These are phyloP conservation scores for Suillus spraguei DNA, from an alignment of 768 basidiomycete genomes.

Conservation along the genomic window DNA sequence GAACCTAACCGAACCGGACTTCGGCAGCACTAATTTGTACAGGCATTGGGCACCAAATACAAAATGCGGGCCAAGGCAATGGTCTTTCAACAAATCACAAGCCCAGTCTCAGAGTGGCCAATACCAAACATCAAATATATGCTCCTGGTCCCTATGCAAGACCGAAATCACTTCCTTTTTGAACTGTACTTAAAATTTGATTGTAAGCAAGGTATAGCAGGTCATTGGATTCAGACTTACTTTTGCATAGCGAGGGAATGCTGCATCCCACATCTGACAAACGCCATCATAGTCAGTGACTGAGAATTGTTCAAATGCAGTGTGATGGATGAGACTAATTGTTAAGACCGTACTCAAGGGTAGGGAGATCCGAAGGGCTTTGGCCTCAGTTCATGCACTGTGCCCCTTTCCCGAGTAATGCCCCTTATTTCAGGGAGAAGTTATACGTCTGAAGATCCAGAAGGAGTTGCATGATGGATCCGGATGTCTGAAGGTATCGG, in stretches of 20 bases:
- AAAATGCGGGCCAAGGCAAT: constrained; percentile 23
- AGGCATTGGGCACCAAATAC: constrained; percentile 34
- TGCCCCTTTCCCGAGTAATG: too few relatives aligned
- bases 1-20: too few relatives aligned
- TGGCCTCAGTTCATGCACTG: too few relatives aligned
- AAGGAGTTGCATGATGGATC: too few relatives aligned
- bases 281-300: not conserved
- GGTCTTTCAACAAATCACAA: constrained; percentile 30
- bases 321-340: not conserved
- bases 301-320: not conserved
- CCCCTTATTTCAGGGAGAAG: too few relatives aligned
- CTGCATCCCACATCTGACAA: not conserved
- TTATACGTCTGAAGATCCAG: too few relatives aligned
- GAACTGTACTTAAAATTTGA: constrained; percentile 16
- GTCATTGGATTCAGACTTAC: not conserved
- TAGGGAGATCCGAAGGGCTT: too few relatives aligned
- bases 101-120: constrained; percentile 32
- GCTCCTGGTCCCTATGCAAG: constrained; percentile 18
- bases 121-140: constrained; percentile 23
- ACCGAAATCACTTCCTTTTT: constrained; percentile 19
- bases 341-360: too few relatives aligned
- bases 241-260: not conserved
- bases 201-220: not conserved
- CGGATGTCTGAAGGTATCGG: too few relatives aligned
- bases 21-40: too few relatives aligned